Evolutionary conservation across 1,139 yeast species (phyloP), one percentile per base, ranked within the genome.

Genomic region (Dujonia santamariae): DNA sequence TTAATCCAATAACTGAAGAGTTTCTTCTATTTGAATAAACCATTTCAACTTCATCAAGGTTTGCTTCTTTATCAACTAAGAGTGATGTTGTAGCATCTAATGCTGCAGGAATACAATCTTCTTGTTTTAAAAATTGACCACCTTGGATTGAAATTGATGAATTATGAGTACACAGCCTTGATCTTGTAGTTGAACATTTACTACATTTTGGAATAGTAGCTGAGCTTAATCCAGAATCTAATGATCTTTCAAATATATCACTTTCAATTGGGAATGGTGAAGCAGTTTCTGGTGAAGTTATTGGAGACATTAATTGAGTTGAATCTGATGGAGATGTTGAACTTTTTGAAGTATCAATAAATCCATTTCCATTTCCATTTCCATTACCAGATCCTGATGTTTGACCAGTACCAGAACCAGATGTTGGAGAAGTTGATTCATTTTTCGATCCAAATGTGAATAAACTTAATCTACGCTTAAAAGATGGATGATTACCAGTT

Each of bases 31-130:
- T 58, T 25, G 80, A 69, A 55, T 73, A 80, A 25, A 84, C 74
- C 67, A 85, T 76, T 44, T 85, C 92, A 16, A 84, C 77, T 39
- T 76, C 73, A 47, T 80, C 83, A 42, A 83, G 67, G 48, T 80
- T 75, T 11, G 83, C 66, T 34, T 65, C 59, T 28, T 72, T 62
- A 46, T 78, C 80, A 28, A 72, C 71, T 34, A 85, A 67, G 24
- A 82, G 70, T 31, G 78, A 70, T 3, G 92, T 76, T 18, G 90
- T 74, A 7, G 90, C 90, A 50, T 85, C 95, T 50, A 87, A 66
- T 7, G 88, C 88, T 2, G 96, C 88, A 1, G 95, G 88, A 33
- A 85, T 84, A 46, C 67, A 78, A 55, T 85, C 87, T 52, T 85
- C 74, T 28, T 56, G 59, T 38, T 61, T 61, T 38, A 63, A 54